Evolutionary conservation across 805 yeast genomes (phyloP).

Genomic region (Hanseniaspora singularis): DNA sequence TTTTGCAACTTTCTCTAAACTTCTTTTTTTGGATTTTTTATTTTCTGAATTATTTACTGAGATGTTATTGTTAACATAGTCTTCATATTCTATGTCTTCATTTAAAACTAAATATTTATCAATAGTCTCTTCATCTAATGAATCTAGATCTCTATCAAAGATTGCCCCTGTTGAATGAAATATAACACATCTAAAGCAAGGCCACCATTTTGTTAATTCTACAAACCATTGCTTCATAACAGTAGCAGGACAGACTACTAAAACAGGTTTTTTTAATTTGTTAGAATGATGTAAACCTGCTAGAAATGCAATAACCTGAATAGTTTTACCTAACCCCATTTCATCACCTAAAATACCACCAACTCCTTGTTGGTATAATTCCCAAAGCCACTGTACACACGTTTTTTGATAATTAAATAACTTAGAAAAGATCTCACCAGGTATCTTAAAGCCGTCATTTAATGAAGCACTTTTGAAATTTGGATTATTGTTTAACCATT

Average conservation of each 20-base stretch:
- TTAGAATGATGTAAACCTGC: conserved; percentile 85
- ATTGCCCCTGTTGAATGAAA: conserved; percentile 90
- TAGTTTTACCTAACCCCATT: conserved; percentile 95
- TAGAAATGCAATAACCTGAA: conserved; percentile 79
- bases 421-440: conserved; percentile 82
- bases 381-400: conserved; percentile 96
- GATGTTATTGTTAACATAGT: conserved; percentile 23
- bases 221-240: conserved; percentile 95
- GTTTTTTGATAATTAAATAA: conserved; percentile 90
- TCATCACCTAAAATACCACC: conserved; percentile 98
- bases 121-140: conserved; percentile 37
- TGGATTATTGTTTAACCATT: conserved; percentile 73
- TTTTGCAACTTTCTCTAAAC: conserved; percentile 15
- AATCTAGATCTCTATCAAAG: conserved; percentile 36
- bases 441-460: conserved; percentile 58
- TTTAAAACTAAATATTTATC: conserved; percentile 36
- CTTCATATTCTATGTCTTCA: conserved; percentile 36
- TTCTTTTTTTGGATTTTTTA: conserved; percentile 18
- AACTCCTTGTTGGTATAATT: conserved; percentile 70
- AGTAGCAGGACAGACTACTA: conserved; percentile 93
- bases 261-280: conserved; percentile 58
- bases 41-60: conserved; percentile 22
- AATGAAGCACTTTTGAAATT: conserved; percentile 59
- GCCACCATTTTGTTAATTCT: conserved; percentile 97
- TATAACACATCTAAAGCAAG: conserved; percentile 74